Conservation (phyloP, 768 basidiomycete genomes). For the Termitomyces sp. region DNA sequence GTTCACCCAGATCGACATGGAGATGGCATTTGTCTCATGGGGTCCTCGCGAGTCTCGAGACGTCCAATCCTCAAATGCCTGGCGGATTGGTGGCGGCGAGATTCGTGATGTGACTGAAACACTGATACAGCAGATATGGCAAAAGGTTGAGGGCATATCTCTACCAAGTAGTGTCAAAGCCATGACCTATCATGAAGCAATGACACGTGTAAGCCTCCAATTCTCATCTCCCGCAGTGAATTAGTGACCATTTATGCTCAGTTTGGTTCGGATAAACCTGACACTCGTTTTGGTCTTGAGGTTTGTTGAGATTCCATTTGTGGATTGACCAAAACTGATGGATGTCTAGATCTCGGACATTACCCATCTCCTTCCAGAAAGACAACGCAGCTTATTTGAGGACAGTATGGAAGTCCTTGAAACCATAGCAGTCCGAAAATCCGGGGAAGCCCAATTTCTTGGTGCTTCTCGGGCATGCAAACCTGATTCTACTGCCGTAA, state of each 20-base stretch:
- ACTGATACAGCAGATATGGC: constrained; percentile 76
- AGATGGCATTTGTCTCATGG: constrained; percentile 95
- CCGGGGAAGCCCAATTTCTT: constrained; percentile 38
- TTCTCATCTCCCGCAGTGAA: background rate
- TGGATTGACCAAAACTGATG: constrained; percentile 17
- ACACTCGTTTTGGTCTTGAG: constrained; percentile 85
- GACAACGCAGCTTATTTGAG: constrained; percentile 28
- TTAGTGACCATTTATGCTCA: constrained; percentile 28
- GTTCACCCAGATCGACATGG: constrained; percentile 95
- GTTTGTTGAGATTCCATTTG: constrained; percentile 36
- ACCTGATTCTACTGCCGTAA: constrained; percentile 27
- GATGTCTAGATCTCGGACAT: constrained; percentile 43
- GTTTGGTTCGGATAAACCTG: constrained; percentile 96
- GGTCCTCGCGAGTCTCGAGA: constrained; percentile 34
- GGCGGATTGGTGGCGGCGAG: constrained; percentile 87
- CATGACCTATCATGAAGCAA: constrained; percentile 90
- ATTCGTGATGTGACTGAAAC: constrained; percentile 79
- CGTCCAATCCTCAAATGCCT: constrained; percentile 34
- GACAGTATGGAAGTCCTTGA: constrained; percentile 38
- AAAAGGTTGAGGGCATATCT: constrained; percentile 57
- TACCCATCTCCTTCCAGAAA: constrained; percentile 34
- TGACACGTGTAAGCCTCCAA: constrained; percentile 64
- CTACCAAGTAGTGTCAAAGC: constrained; percentile 69
- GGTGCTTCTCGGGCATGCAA: constrained; percentile 38
- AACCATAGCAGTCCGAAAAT: constrained; percentile 45